Base-by-base conservation (phyloP, 2,329 filamentous ascomycete species). In the Fusarium tricinctum region DNA sequence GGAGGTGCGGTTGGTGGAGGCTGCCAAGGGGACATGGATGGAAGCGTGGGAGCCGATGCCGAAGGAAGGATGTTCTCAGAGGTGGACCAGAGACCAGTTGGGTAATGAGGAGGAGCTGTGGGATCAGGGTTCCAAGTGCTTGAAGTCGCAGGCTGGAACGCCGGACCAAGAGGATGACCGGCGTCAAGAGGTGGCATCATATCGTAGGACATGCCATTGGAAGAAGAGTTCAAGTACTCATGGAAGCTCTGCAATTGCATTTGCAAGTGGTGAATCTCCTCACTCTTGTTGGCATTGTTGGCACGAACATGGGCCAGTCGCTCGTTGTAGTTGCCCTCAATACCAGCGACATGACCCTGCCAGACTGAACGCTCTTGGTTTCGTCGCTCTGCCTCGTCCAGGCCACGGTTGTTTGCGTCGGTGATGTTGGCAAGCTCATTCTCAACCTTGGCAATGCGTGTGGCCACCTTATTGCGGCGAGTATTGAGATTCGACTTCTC, bases 391-490 rank as follows among this genome's bases (percentile, higher is more conserved):
- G 88, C 89, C 75, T 90, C 89, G 66, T 89, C 85, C 20, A 89
- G 81, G 2, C 88, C 88, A 48, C 89, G 85, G 50, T 83, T 85
- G 76, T 92, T 92, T 70, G 91, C 91, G 70, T 91, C 88, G 23
- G 86, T 84, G 71, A 94, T 89, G 71, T 89, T 89, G 57, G 89
- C 88, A 70, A 91, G 85, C 77, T 94, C 91, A 69, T 88, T 89
- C 69, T 91, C 89, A 23, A 93, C 88, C 81, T 92, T 92, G 74
- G 85, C 84, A 71, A 92, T 90, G 50, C 92, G 89, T 26, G 87
- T 84, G 56, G 88, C 87, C 42, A 93, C 89, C 79, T 92, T 92
- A 80, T 92, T 92, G 49, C 87, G 86, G 77, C 92, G 92, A 58
- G 88, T 87, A 73, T 89, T 85, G 30, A 90, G 81, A 66, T 85